phyloP scores from a whole-genome alignment of 495 filamentous ascomycete genomes.

The Barbatosphaeria neglecta region DNA sequence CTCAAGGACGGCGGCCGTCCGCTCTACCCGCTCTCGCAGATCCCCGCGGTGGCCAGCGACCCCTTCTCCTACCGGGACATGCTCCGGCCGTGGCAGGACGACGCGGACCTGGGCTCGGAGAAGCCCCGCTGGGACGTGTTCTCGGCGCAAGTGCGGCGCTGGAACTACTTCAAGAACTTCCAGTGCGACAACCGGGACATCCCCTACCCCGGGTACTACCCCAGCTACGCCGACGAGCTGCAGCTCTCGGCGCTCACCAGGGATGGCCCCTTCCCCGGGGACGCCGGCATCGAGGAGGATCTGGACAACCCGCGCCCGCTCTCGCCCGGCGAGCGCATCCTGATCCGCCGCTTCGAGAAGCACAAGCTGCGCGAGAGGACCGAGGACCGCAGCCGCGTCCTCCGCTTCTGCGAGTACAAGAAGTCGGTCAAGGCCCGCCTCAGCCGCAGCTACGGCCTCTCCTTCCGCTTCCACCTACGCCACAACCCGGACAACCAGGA shows the following conservation, averaged over 20 bases:
- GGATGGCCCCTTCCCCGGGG: background rate
- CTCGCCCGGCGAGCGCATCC: background rate
- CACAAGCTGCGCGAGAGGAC: background rate
- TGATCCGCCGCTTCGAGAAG: background rate
- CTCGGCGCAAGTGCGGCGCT: slow-evolving; percentile 1
- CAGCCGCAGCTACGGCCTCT: slow-evolving; percentile 2
- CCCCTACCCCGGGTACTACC: slow-evolving; percentile 1
- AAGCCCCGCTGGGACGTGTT: slow-evolving; percentile 3
- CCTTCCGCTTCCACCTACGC: slow-evolving; percentile 3
- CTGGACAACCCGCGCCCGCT: background rate
- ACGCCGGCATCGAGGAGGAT: background rate
- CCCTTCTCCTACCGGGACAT: slow-evolving; percentile 1
- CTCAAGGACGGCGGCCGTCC: background rate
- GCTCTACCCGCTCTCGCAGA: background rate
- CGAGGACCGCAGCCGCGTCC: background rate
- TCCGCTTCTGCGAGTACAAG: slow-evolving; percentile 6
- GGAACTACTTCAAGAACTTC: slow-evolving; percentile 9
- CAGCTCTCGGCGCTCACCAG: background rate
- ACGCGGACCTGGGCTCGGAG: background rate
- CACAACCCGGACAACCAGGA: slow-evolving; percentile 5
- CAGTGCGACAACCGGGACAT: slow-evolving; percentile 7
- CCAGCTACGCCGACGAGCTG: slow-evolving; percentile 3
- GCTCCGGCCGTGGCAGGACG: slow-evolving; percentile 2
- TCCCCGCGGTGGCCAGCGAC: background rate
- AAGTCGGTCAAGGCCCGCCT: slow-evolving; percentile 4